Evolutionary conservation across 2,329 filamentous ascomycete species (phyloP).

Genomic region (Falciphora oryzae): DNA sequence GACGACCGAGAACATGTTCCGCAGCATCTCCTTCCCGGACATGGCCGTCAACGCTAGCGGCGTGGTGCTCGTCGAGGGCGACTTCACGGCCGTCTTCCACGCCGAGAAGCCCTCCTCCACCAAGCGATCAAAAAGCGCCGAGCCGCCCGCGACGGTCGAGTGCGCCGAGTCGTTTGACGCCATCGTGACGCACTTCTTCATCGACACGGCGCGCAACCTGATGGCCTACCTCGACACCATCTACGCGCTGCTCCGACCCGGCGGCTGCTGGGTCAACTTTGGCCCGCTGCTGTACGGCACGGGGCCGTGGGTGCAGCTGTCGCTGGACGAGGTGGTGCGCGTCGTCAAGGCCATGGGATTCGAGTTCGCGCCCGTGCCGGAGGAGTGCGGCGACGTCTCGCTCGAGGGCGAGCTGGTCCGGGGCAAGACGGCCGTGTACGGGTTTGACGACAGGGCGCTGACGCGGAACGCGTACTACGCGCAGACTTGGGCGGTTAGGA

Average conservation of each 20-base stretch:
- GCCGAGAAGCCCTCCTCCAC: constrained; percentile 14
- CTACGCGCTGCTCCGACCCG: constrained; percentile 36
- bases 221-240: constrained; percentile 51
- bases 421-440: constrained; percentile 44
- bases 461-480: constrained; percentile 48
- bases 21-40: constrained; percentile 41
- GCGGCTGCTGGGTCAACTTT: constrained; percentile 50
- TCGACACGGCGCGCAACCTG: constrained; percentile 53
- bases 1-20: constrained; percentile 39
- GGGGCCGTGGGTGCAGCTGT: constrained; percentile 47
- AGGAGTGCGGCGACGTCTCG: constrained; percentile 35
- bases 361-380: constrained; percentile 36
- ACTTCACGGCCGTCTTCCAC: constrained; percentile 42
- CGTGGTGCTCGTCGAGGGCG: constrained; percentile 47
- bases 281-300: constrained; percentile 51
- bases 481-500: constrained; percentile 47
- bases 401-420: constrained; percentile 35
- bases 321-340: constrained; percentile 45
- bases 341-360: constrained; percentile 47
- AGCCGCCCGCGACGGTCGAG: background rate
- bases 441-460: constrained; percentile 43
- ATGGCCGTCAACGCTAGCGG: constrained; percentile 24
- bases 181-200: constrained; percentile 53
- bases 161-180: constrained; percentile 33
- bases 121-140: background rate